phyloP scores from a whole-genome alignment of 164 flowering plant genomes.

The Tinospora cordifolia region DNA sequence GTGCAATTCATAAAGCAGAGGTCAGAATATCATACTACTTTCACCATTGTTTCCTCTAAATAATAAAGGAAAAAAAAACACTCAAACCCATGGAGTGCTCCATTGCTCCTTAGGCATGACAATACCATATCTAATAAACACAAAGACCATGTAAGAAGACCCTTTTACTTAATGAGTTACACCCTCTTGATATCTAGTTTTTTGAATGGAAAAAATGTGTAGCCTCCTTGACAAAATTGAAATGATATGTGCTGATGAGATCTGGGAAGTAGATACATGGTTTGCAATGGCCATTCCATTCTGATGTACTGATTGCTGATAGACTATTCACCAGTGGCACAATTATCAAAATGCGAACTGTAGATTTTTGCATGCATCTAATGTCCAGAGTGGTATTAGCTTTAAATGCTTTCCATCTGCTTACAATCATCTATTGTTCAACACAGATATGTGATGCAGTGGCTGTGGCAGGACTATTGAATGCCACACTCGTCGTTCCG shows the following conservation, averaged over 20 bases:
- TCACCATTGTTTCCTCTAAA: too few species aligned
- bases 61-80: too few species aligned
- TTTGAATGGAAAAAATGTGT: too few species aligned
- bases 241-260: background rate
- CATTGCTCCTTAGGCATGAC: background rate
- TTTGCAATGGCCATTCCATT: background rate
- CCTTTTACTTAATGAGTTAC: too few species aligned
- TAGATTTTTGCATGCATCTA: background rate
- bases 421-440: constrained; percentile 6
- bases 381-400: background rate
- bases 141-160: background rate
- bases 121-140: background rate
- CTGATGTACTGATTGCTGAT: background rate
- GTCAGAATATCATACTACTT: background rate
- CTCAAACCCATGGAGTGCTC: too few species aligned
- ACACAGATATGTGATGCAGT: constrained; percentile 80
- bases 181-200: too few species aligned
- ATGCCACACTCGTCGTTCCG: constrained; percentile 78
- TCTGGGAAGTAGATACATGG: background rate
- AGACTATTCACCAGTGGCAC: background rate
- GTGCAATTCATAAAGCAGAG: background rate
- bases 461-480: constrained; percentile 70
- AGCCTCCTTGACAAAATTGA: too few species aligned
- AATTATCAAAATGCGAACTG: background rate
- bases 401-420: background rate